phyloP scores from a whole-genome alignment of 2,329 filamentous ascomycete species.

The Paracoccidioides brasiliensis region DNA sequence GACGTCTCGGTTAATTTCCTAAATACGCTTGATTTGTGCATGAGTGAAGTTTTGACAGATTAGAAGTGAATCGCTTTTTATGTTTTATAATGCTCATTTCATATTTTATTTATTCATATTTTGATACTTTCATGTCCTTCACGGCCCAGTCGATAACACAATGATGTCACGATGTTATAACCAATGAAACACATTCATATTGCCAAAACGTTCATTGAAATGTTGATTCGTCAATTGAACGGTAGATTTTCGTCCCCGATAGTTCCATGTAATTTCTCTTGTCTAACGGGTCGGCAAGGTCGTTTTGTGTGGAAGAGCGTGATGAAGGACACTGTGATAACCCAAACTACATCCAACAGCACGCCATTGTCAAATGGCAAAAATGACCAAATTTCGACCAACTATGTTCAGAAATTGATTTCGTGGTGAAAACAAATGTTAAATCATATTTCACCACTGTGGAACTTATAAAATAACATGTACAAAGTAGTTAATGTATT shows the following conservation, averaged over 20 bases:
- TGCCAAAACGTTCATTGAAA: neutral
- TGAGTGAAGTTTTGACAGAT: neutral
- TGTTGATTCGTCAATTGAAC: too few relatives aligned
- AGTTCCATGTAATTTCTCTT: too few relatives aligned
- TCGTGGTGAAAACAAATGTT: too few relatives aligned
- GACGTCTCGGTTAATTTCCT: neutral
- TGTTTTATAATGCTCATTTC: neutral
- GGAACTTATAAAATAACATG: neutral
- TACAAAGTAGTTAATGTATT: neutral
- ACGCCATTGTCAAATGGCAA: too few relatives aligned
- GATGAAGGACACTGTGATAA: too few relatives aligned
- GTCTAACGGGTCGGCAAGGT: too few relatives aligned
- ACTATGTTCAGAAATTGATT: too few relatives aligned
- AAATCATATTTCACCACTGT: neutral
- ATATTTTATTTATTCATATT: neutral
- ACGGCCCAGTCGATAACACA: neutral
- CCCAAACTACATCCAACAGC: too few relatives aligned
- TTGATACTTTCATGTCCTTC: neutral
- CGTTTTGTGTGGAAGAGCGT: too few relatives aligned
- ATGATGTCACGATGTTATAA: neutral
- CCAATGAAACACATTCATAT: neutral
- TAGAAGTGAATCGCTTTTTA: neutral
- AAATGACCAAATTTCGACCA: too few relatives aligned
- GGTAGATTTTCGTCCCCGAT: too few relatives aligned
- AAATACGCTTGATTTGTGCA: neutral